Base-by-base conservation (phyloP, 306 rosid species). In the Dalbergia cochinchinensis region DNA sequence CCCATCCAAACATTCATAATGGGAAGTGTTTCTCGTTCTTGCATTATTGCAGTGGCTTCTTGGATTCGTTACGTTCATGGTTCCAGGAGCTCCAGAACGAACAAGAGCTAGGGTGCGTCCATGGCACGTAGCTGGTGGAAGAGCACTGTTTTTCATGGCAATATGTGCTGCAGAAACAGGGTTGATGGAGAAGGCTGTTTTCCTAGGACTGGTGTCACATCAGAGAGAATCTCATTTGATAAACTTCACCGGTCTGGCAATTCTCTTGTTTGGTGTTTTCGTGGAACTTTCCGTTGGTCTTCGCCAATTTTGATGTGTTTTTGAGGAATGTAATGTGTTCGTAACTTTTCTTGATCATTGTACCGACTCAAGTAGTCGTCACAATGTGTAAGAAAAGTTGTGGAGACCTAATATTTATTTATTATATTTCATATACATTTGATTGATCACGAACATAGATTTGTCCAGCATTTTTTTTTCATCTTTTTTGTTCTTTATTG, bases 151-250 rank as follows among this genome's bases (percentile, higher is more conserved):
- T 14, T 79, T 54, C 89, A 90, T 87, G 98, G 83, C 96, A 68
- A 82, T 91, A 5, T 87, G 92, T 84, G 83, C 98, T 12, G 94
- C 98, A 74, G 37, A 90, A 16, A 90, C 97, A 34, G 98, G 98
- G 6, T 78, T 93, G 65, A 83, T 86, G 84, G 89, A 90, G 85
- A 89, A 50, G 44, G 37, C 83, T 4, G 65, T 72, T 74, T 59
- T 85, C 8, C 67, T 26, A 26, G 31, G 3, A 60, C 26, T 59
- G 10, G 0, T 0, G 4, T 61, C 80, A 31, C 77, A 66, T 16
- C 68, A 73, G 20, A 73, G 80, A 59, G 86, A 94, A 77, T 39
- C 67, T 1, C 90, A 58, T 69, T 59, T 94, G 80, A 75, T 94
- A 78, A 94, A 90, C 81, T 87, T 92, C 85, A 85, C 80, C 0